phyloP scores from a whole-genome alignment of 75 land plant species.

The Selaginella tamariscina region DNA sequence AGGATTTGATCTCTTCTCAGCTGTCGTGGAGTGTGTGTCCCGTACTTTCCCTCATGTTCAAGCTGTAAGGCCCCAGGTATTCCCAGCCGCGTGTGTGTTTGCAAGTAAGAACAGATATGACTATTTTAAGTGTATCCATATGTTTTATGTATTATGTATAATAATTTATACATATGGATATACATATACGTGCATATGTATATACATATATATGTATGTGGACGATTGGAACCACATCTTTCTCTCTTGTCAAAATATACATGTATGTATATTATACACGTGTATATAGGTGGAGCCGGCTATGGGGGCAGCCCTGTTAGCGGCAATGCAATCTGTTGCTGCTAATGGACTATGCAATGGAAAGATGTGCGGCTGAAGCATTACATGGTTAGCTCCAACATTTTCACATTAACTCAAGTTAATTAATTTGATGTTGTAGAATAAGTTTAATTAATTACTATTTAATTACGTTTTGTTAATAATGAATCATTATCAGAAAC shows the following conservation, averaged over 20 bases:
- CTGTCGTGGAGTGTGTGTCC: conserved; percentile 39
- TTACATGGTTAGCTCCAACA: no score
- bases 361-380: neutral
- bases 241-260: neutral
- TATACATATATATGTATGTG: neutral
- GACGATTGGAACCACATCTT: neutral
- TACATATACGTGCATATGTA: neutral
- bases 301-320: conserved; percentile 66
- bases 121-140: neutral
- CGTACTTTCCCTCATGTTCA: conserved; percentile 43
- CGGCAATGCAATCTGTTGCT: conserved; percentile 12
- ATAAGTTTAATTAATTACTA: no score
- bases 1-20: conserved; percentile 62
- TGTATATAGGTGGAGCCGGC: conserved; percentile 64
- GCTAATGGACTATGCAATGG: neutral
- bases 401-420: no score
- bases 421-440: no score
- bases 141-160: neutral
- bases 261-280: neutral
- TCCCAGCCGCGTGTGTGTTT: no score
- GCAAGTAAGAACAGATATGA: no score
- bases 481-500: no score
- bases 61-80: conserved; percentile 68
- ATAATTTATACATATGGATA: no score
- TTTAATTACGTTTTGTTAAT: no score